phyloP scores from a whole-genome alignment of 495 filamentous ascomycete genomes.

The Stereocaulon alpinum region DNA sequence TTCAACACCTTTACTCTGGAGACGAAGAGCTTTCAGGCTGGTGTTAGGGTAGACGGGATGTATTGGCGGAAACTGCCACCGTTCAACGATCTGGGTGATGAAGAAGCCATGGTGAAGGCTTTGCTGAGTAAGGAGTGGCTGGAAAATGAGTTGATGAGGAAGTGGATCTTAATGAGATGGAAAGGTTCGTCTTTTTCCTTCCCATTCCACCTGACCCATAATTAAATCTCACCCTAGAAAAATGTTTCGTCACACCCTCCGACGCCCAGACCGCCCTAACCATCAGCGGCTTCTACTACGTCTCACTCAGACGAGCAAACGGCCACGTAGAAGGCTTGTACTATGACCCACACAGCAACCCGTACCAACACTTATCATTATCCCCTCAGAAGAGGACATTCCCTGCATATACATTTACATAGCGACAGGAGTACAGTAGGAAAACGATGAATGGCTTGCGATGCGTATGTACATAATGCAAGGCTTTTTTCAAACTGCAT shows the following conservation, averaged over 20 bases:
- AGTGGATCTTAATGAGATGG: conserved; percentile 71
- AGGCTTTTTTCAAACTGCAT: too few species aligned
- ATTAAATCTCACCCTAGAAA: conserved; percentile 36
- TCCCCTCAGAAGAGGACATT: conserved; percentile 40
- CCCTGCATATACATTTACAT: conserved; percentile 34
- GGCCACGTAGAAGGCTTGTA: conserved; percentile 61
- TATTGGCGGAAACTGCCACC: conserved; percentile 66
- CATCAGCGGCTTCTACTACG: conserved; percentile 69
- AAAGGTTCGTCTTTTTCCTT: conserved; percentile 43
- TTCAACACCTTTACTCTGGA: conserved; percentile 57
- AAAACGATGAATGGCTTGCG: too few species aligned
- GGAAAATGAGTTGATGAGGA: conserved; percentile 39
- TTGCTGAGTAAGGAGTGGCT: conserved; percentile 50
- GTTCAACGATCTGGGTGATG: conserved; percentile 48
- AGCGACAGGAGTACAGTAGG: background rate
- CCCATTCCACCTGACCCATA: background rate
- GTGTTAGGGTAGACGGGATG: conserved; percentile 49
- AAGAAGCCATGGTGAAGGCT: conserved; percentile 43
- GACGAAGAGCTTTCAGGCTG: conserved; percentile 56
- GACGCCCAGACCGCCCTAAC: conserved; percentile 52
- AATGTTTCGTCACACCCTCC: conserved; percentile 59
- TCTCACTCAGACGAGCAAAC: conserved; percentile 49
- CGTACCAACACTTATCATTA: conserved; percentile 58
- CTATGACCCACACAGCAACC: conserved; percentile 61
- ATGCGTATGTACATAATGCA: too few species aligned